These are phyloP conservation scores for Wickerhamomyces sp. DNA, from an alignment of 1,139 yeast genomes.

Conservation along the genomic window DNA sequence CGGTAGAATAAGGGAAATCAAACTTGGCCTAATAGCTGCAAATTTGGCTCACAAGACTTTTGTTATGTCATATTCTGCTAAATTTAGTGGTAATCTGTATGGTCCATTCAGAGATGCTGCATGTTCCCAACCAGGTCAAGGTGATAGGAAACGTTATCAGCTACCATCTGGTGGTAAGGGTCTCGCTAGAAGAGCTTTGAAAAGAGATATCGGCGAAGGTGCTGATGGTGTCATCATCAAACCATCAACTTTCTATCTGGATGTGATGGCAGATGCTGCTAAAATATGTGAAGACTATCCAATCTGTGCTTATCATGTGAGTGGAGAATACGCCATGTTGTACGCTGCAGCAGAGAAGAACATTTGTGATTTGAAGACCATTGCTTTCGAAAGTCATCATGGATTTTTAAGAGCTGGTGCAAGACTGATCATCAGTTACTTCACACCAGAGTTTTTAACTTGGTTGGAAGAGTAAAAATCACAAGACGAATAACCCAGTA, in stretches of 20 bases:
- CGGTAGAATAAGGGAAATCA: constrained; percentile 87
- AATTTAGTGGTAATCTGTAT: constrained; percentile 83
- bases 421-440: constrained; percentile 80
- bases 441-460: constrained; percentile 92
- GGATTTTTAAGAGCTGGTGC: constrained; percentile 98
- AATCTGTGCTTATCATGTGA: constrained; percentile 90
- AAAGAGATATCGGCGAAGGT: constrained; percentile 86
- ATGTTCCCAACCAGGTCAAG: constrained; percentile 81
- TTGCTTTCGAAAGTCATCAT: constrained; percentile 89
- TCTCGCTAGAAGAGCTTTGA: constrained; percentile 85
- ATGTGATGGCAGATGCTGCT: constrained; percentile 83
- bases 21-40: constrained; percentile 77
- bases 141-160: constrained; percentile 92
- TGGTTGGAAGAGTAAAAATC: constrained; percentile 59
- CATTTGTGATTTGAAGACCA: constrained; percentile 76
- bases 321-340: constrained; percentile 97
- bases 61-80: constrained; percentile 92
- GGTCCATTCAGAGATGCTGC: constrained; percentile 99
- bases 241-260: constrained; percentile 96
- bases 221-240: constrained; percentile 94
- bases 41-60: constrained; percentile 82
- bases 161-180: constrained; percentile 93
- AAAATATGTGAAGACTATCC: constrained; percentile 81
- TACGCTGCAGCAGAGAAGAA: constrained; percentile 99
- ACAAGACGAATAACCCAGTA: too few relatives aligned